Evolutionary conservation across 2,329 filamentous ascomycete genomes (phyloP).

Genomic region (Botrytis paeoniae): DNA sequence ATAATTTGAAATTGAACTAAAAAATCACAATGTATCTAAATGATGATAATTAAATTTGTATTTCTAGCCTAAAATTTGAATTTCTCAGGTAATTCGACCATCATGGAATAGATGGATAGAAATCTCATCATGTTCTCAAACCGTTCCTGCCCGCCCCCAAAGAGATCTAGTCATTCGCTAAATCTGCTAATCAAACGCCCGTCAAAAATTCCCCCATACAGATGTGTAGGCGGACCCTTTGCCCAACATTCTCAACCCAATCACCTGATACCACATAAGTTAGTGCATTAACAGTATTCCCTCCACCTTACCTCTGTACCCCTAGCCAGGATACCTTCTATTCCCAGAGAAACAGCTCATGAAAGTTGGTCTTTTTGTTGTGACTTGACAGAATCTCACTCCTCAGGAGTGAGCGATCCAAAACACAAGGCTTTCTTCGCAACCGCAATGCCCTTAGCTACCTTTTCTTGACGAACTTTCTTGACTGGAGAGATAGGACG

Average conservation of each 20-base stretch:
- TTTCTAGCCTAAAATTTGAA: background rate
- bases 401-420: background rate
- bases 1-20: background rate
- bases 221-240: accelerated
- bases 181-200: background rate
- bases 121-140: too few relatives aligned
- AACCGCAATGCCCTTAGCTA: background rate
- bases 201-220: accelerated
- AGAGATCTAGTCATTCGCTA: background rate
- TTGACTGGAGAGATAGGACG: background rate
- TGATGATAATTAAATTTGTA: background rate
- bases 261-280: background rate
- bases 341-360: too few relatives aligned
- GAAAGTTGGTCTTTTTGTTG: accelerated
- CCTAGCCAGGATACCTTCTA: too few relatives aligned
- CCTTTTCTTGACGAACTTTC: too few relatives aligned
- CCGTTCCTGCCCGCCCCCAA: accelerated
- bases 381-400: too few relatives aligned
- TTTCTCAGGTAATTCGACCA: too few relatives aligned
- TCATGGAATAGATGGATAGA: background rate
- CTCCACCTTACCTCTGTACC: accelerated
- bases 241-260: background rate
- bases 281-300: background rate
- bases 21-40: background rate
- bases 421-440: background rate